Evolutionary conservation across 208 protist genomes (phyloP), one percentile per base, ranked within the genome.

Genomic region (Trypanosoma scelopori): DNA sequence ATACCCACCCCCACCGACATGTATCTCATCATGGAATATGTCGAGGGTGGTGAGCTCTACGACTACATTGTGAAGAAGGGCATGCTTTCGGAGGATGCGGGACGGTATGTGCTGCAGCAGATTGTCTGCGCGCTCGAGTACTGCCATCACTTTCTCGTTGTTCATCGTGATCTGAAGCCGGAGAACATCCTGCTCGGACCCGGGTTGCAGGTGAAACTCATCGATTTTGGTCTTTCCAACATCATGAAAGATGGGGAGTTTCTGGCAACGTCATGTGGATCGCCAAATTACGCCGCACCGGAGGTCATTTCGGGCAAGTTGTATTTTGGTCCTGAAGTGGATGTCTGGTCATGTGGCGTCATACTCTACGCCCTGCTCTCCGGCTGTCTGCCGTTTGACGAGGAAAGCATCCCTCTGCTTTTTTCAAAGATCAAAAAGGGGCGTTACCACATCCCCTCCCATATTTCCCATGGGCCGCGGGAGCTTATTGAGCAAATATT

Each of bases 11-110:
- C 91, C 13, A 98, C 91, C 2, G 97, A 99, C 78, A 99, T 99
- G 43, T 99, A 99, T 70, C 95, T 99, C 66, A 95, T 99, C 52
- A 99, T 99, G 98, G 98, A 99, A 79, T 99, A 99, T 69, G 94
- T 99, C 0, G 89, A 97, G 32, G 97, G 98, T 48, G 98, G 98
- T 0, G 98, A 99, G 75, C 81, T 99, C 47, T 99, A 99, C 75
- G 98, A 99, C 57, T 99, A 99, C 77, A 99, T 99, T 71, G 97
- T 99, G 0, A 92, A 96, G 41, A 93, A 98, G 67, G 97, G 97
- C 15, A 93, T 82, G 55, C 76, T 99, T 15, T 81, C 78, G 0
- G 97, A 99, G 67, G 84, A 89, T 30, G 94, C 97, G 64, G 97
- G 96, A 22, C 81, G 98, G 15, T 82, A 93, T 51, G 97, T 99